Evolutionary conservation across 306 rosid genomes (phyloP).

Genomic region (Dalbergia cultrata): DNA sequence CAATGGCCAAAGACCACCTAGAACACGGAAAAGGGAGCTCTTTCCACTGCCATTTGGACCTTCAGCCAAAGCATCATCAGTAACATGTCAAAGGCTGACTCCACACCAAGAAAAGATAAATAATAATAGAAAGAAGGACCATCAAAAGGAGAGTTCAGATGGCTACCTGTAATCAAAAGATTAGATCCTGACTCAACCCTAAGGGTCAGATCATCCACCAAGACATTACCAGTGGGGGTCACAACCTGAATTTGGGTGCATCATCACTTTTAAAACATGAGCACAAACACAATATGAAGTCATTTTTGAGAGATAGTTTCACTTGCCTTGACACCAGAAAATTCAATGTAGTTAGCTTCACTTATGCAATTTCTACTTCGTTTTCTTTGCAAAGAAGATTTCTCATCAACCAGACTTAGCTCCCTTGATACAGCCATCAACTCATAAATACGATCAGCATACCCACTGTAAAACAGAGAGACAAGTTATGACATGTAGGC

Average conservation of each 20-base stretch:
- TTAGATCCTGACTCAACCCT: constrained; percentile 92
- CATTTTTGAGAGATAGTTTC: constrained; percentile 29
- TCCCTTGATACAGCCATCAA: constrained; percentile 84
- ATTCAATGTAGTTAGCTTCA: constrained; percentile 93
- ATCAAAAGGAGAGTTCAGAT: constrained; percentile 32
- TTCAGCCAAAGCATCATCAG: constrained; percentile 57
- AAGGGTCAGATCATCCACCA: constrained; percentile 91
- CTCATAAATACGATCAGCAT: constrained; percentile 95
- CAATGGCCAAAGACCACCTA: constrained; percentile 99
- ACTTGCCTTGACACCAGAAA: constrained; percentile 88
- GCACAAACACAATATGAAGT: constrained; percentile 31
- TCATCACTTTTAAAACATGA: constrained; percentile 45
- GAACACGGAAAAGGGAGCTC: constrained; percentile 98
- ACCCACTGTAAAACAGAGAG: constrained; percentile 72
- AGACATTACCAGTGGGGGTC: constrained; percentile 91
- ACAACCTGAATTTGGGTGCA: constrained; percentile 75
- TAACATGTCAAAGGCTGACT: constrained; percentile 53
- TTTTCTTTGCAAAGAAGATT: constrained; percentile 62
- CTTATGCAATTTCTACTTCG: constrained; percentile 75
- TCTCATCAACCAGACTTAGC: constrained; percentile 68
- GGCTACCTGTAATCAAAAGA: constrained; percentile 93
- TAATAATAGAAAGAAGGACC: neutral
- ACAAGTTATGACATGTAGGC: constrained; percentile 37
- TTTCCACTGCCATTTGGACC: constrained; percentile 99
- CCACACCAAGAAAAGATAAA: constrained; percentile 58